Evolutionary conservation across 2,329 filamentous ascomycete genomes (phyloP).

Genomic region (Botrytis fabae): DNA sequence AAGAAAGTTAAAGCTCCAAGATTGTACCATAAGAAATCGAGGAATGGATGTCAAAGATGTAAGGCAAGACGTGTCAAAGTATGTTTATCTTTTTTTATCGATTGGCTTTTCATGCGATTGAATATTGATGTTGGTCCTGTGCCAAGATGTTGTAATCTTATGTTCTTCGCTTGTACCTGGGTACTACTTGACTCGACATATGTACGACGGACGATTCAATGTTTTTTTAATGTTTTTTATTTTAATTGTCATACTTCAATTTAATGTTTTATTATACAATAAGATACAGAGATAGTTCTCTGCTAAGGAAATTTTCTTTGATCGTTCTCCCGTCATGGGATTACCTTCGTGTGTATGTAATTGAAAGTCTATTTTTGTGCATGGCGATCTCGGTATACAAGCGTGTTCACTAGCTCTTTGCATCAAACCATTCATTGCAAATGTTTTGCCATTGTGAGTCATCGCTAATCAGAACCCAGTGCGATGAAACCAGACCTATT

Average conservation of each 20-base stretch:
- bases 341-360: neutral
- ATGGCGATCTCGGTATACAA: neutral
- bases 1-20: conserved; percentile 28
- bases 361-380: neutral
- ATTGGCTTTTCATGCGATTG: neutral
- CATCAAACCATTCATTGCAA: neutral
- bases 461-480: conserved; percentile 21
- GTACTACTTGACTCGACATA: conserved; percentile 1
- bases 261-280: neutral
- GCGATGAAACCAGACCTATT: conserved; percentile 28
- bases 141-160: conserved; percentile 1
- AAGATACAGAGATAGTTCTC: conserved; percentile 7
- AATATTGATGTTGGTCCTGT: neutral
- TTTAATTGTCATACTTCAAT: neutral
- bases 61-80: conserved; percentile 41
- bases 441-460: neutral
- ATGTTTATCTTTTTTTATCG: conserved; percentile 23
- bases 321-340: neutral
- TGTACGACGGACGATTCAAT: neutral
- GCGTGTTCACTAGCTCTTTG: neutral
- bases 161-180: conserved; percentile 7
- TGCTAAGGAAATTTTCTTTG: neutral
- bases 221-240: neutral
- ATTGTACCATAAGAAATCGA: conserved; percentile 42
- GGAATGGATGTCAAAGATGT: conserved; percentile 39